Conservation (phyloP, 1,284 basidiomycete genomes). For the Irpex sp. region DNA sequence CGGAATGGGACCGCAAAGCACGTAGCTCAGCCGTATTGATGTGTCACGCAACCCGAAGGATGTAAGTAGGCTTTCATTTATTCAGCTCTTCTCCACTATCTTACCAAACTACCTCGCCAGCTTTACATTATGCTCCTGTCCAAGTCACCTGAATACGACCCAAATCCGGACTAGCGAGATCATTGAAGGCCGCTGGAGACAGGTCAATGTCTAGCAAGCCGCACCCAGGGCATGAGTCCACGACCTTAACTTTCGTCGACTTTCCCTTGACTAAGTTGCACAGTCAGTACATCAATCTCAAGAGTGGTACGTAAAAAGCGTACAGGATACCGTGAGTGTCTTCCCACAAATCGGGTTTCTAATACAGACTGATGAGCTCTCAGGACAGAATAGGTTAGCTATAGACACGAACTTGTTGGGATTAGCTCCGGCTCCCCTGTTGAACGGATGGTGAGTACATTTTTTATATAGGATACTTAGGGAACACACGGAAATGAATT, state of each 20-base stretch:
- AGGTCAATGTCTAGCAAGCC: constrained; percentile 37
- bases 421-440: constrained; percentile 14
- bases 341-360: constrained; percentile 24
- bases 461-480: neutral
- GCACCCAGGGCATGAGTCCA: constrained; percentile 42
- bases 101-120: neutral
- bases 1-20: too few relatives aligned
- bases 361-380: neutral
- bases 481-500: constrained; percentile 16
- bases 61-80: neutral
- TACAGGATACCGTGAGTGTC: constrained; percentile 20
- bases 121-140: constrained; percentile 1
- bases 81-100: neutral
- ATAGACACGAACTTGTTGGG: constrained; percentile 16
- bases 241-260: constrained; percentile 34
- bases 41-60: neutral
- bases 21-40: too few relatives aligned
- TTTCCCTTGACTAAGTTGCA: constrained; percentile 20
- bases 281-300: neutral
- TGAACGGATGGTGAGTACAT: neutral
- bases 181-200: constrained; percentile 35
- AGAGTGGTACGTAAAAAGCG: neutral
- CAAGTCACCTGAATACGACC: constrained; percentile 21
- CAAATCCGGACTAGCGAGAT: constrained; percentile 29
- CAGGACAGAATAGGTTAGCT: neutral